Evolutionary conservation across 176 grass and related monocot genomes (phyloP), one percentile per base, ranked within the genome.

Genomic region (Phragmites australis): DNA sequence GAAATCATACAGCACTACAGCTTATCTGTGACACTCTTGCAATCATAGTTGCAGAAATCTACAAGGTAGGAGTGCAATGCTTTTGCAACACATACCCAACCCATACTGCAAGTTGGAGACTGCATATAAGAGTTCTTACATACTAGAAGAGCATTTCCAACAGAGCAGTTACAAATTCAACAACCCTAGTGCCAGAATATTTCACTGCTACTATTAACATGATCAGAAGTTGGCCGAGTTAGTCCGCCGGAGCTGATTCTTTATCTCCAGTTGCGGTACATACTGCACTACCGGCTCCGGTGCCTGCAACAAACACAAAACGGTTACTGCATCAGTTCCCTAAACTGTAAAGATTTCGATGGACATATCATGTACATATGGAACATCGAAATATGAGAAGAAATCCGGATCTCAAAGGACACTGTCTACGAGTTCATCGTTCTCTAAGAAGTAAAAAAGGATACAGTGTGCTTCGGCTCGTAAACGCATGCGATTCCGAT

Each of bases 201-300:
- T 70, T 72, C 4, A 18, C 44, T 77, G 26, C 21, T 57, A 79
- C 27, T 77, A 82, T 82, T 81, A 50, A 65, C 76, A 83, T 81
- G 80, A 87, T 95, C 82, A 99, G 84, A 99, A 86, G 72, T 70
- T 64, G 75, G 86, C 85, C 17, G 93, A 99, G 71, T 90, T 99
- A 71, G 47, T 89, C 80, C 92, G 87, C 72, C 88, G 85, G 43
- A 95, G 83, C 53, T 63, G 81, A 65, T 88, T 80, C 88, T 86
- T 83, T 17, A 77, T 79, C 79, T 93, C 92, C 44, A 83, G 82
- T 55, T 77, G 92, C 1, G 72, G 86, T 71, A 88, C 84, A 62
- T 67, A 75, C 9, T 86, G 96, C 67, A 89, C 82, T 63, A 93
- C 79, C 39, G 88, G 68, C 47, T 88, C 84, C 30, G 63, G 65